A percentile compares a stretch with the other conserved stretches of the same genome.
Evolutionary conservation across 2,329 filamentous ascomycete species (phyloP).

Genomic region (Aspergillus jensenii): DNA sequence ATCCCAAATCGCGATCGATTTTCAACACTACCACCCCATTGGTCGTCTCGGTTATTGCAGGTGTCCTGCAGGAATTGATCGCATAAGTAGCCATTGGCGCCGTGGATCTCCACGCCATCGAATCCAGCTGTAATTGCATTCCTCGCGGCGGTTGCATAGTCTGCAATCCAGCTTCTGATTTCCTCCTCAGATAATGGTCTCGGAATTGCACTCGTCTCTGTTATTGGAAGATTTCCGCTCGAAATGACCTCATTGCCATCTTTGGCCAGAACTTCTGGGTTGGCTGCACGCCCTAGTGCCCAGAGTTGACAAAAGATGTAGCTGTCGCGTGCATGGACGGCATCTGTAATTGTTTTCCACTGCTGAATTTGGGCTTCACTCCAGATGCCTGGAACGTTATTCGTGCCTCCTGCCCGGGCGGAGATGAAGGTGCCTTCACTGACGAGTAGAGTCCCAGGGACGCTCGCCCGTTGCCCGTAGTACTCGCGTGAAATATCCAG

Average conservation of each 20-base stretch:
- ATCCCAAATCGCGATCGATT: constrained; percentile 56
- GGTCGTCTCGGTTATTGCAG: constrained; percentile 50
- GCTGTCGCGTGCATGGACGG: constrained; percentile 60
- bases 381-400: constrained; percentile 54
- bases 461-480: constrained; percentile 53
- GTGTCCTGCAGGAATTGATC: constrained; percentile 53
- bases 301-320: constrained; percentile 63
- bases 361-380: constrained; percentile 52
- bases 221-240: too few relatives aligned
- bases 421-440: constrained; percentile 55
- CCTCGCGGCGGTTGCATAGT: constrained; percentile 47
- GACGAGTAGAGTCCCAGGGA: constrained; percentile 57
- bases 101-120: constrained; percentile 53
- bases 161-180: constrained; percentile 42
- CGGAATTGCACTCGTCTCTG: constrained; percentile 15
- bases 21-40: constrained; percentile 52
- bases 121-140: constrained; percentile 58
- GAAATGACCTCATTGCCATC: constrained; percentile 19
- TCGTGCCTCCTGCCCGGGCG: neutral
- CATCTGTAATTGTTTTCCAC: constrained; percentile 62
- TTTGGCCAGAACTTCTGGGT: constrained; percentile 26
- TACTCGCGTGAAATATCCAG: constrained; percentile 31
- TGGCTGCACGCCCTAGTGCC: constrained; percentile 57
- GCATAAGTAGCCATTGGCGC: constrained; percentile 51
- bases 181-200: constrained; percentile 37